Conservation (phyloP, 441 rosid genomes). For the Gossypium schwendimanii region DNA sequence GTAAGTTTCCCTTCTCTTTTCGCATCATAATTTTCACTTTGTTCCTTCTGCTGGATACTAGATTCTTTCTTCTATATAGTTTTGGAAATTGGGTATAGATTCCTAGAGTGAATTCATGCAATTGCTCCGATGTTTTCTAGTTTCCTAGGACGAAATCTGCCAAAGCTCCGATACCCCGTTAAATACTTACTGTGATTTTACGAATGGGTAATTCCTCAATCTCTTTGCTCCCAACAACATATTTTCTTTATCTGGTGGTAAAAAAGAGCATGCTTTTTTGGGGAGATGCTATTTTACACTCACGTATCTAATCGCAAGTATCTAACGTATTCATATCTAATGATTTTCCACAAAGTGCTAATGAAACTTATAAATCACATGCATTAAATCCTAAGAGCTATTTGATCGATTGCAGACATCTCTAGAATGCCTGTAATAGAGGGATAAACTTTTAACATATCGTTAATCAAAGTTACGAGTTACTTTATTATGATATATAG, state of each 20-base stretch:
- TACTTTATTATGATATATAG: neutral
- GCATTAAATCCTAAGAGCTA: neutral
- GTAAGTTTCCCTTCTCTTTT: constrained; percentile 29
- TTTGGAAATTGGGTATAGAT: neutral
- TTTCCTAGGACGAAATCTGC: neutral
- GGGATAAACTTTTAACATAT: neutral
- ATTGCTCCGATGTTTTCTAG: neutral
- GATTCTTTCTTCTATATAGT: neutral
- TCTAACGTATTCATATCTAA: neutral
- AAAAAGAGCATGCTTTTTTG: neutral
- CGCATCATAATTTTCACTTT: neutral
- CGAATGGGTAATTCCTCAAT: neutral
- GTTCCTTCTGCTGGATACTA: neutral
- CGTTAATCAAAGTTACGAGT: neutral
- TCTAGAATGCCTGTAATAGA: neutral
- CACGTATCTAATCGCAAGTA: neutral
- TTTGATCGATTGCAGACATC: neutral
- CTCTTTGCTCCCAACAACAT: neutral
- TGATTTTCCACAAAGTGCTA: neutral
- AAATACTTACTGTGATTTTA: neutral
- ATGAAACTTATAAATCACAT: neutral
- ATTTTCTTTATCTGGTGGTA: neutral
- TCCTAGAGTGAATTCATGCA: neutral
- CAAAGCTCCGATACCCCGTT: neutral
- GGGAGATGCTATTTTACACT: neutral